Percentiles rank a stretch among this genome's conserved stretches.
Evolutionary conservation across 148 eudicot genomes (phyloP).

Genomic region (Diospyros kaki): DNA sequence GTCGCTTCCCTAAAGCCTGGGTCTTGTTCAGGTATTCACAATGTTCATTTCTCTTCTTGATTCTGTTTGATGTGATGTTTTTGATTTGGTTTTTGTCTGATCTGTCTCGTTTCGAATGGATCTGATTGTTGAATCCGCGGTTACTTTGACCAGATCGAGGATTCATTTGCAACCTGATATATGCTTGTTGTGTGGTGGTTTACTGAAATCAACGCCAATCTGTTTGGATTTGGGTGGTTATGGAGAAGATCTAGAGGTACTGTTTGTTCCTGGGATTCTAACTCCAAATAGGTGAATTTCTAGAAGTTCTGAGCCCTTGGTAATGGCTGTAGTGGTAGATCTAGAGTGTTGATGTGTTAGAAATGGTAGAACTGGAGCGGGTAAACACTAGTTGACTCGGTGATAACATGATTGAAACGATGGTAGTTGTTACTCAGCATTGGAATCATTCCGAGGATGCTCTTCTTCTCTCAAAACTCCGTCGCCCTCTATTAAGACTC

Average conservation of each 20-base stretch:
- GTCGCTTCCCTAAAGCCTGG: no score
- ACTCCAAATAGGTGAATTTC: conserved; percentile 3
- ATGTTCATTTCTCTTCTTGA: not conserved
- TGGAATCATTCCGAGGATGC: conserved; percentile 37
- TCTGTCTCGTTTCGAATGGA: conserved; percentile 12
- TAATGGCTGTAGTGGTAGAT: not conserved
- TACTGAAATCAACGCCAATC: conserved; percentile 25
- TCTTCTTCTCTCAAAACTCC: conserved; percentile 45
- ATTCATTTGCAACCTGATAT: conserved; percentile 12
- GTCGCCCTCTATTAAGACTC: conserved; percentile 22
- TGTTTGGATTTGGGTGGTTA: conserved; percentile 45
- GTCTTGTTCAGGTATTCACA: no score
- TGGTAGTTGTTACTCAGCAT: conserved; percentile 62
- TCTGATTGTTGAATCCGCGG: conserved; percentile 17
- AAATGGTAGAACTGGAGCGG: not conserved
- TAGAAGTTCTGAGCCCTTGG: conserved; percentile 16
- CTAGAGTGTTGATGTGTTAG: conserved; percentile 14
- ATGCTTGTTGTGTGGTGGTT: conserved; percentile 22
- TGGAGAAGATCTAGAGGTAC: conserved; percentile 39
- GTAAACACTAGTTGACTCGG: conserved; percentile 7
- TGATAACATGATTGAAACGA: conserved; percentile 50
- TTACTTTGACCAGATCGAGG: conserved; percentile 10
- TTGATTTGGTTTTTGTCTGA: not conserved
- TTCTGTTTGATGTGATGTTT: not conserved
- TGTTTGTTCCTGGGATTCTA: not conserved